Percentiles rank a stretch among this genome's conserved stretches.
Evolutionary conservation across 805 yeast genomes (phyloP).

Genomic region (Suhomyces sp.): DNA sequence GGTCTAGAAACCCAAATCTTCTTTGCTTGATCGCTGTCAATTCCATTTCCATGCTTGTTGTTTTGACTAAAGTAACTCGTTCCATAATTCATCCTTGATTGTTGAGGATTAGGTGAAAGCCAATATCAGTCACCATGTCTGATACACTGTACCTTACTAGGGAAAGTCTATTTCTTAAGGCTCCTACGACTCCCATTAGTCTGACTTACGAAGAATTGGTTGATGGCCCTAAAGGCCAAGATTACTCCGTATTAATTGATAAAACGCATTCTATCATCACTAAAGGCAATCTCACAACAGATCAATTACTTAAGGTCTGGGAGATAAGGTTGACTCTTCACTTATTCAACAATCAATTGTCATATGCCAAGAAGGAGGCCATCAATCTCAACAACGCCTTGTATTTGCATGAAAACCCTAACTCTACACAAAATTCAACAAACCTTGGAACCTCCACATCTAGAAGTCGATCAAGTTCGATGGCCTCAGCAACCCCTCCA

Average conservation of each 20-base stretch:
- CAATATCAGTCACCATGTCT: slow-evolving; percentile 5
- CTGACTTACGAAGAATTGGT: slow-evolving; percentile 1
- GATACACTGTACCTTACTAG: slow-evolving; percentile 8
- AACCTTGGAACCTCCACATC: background rate
- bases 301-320: slow-evolving; percentile 29
- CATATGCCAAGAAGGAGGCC: slow-evolving; percentile 37
- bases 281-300: slow-evolving; percentile 5
- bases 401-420: slow-evolving; percentile 29
- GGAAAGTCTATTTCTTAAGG: slow-evolving; percentile 15
- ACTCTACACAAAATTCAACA: background rate
- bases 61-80: no score
- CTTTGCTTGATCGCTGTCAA: no score
- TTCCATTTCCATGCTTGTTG: no score
- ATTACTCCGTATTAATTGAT: slow-evolving; percentile 13
- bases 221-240: background rate
- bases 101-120: no score
- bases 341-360: slow-evolving; percentile 30
- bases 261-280: slow-evolving; percentile 16
- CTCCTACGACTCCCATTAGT: slow-evolving; percentile 11
- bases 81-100: no score
- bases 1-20: no score
- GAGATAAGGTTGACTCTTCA: slow-evolving; percentile 33
- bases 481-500: slow-evolving; percentile 2
- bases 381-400: slow-evolving; percentile 35
- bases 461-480: slow-evolving; percentile 2